Evolutionary conservation across 768 basidiomycete genomes (phyloP), one percentile per base, ranked within the genome.

Genomic region (Boletus huronensis): DNA sequence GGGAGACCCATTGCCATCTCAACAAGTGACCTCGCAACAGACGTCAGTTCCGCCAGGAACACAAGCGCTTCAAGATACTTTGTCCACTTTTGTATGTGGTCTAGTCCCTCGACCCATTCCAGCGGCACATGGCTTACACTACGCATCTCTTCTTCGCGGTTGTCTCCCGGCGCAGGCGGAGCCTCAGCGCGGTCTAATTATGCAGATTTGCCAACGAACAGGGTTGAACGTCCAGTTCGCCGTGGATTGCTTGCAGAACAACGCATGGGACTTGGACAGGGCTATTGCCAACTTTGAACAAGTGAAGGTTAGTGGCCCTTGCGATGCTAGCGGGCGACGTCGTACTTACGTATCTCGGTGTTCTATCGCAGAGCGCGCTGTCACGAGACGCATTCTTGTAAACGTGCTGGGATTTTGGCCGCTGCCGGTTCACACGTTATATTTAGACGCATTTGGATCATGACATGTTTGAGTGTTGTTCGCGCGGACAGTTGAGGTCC

Each of bases 241-340:
- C 6, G 74, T 87, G n/a, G 85, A 97, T 55, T 98, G 96, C 66
- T 70, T 98, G 55, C 77, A 82, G 60, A 85, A 84, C 46, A 97
- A 95, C 65, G 83, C 75, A 8, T 98, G 94, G 94, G 83, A 94
- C 66, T 62, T 90, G 48, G 83, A 84, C 42, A 77, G 79, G 54
- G 97, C 97, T 0, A 65, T 93, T 25, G 79, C 80, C 47, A 95
- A 96, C 65, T 98, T 93, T 70, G 84, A 93, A 64, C 79, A 89
- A 68, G 88, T 98, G 63, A 90, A 89, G 82, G 90, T 90, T 59
- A 54, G 84, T 74, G 50, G 58, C 38, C 4, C 2, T 45, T 19
- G 13, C 13, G 41, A 48, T 47, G 54, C 23, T 49, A 38, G 21
- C 26, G 29, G 45, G 50, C 7, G 53, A 50, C n/a, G 57, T 48